These are phyloP conservation scores for Metschnikowia continentalis DNA, from an alignment of 805 yeast species.

Conservation along the genomic window DNA sequence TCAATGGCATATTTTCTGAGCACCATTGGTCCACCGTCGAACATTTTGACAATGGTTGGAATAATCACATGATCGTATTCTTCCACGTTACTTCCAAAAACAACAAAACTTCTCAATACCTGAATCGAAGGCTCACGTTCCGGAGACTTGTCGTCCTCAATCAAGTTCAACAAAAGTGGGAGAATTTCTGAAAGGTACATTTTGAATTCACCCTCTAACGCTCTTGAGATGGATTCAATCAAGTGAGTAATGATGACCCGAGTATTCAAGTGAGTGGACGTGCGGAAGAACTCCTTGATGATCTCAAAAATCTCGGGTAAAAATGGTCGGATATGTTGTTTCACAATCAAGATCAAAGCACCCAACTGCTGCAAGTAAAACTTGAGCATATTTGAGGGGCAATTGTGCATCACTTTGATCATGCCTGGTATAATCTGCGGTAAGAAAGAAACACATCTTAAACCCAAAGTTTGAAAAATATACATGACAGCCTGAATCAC, in stretches of 20 bases:
- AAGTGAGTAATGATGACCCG: slow-evolving; percentile 77
- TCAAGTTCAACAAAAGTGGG: slow-evolving; percentile 67
- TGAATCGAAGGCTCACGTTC: slow-evolving; percentile 61
- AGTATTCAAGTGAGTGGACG: slow-evolving; percentile 45
- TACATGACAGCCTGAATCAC: slow-evolving; percentile 93
- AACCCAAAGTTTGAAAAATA: slow-evolving; percentile 83
- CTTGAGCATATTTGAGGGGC: slow-evolving; percentile 75
- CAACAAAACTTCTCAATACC: slow-evolving; percentile 77
- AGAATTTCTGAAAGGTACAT: slow-evolving; percentile 73
- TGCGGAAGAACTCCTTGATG: slow-evolving; percentile 66
- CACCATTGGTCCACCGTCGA: slow-evolving; percentile 63
- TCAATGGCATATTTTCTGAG: slow-evolving; percentile 73
- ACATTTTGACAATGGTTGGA: slow-evolving; percentile 79
- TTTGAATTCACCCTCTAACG: slow-evolving; percentile 90
- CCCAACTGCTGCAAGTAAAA: slow-evolving; percentile 88
- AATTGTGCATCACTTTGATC: slow-evolving; percentile 74
- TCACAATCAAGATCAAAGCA: slow-evolving; percentile 73
- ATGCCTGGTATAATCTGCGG: slow-evolving; percentile 87
- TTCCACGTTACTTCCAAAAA: slow-evolving; percentile 83
- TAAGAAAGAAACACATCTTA: slow-evolving; percentile 84
- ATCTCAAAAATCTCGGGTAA: slow-evolving; percentile 70
- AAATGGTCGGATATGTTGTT: slow-evolving; percentile 84
- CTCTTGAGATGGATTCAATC: slow-evolving; percentile 77
- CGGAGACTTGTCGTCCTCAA: slow-evolving; percentile 67
- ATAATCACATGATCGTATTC: slow-evolving; percentile 82